Evolutionary conservation across 1,139 yeast species (phyloP), one percentile per base, ranked within the genome.

Genomic region (Geotrichum restrictum): DNA sequence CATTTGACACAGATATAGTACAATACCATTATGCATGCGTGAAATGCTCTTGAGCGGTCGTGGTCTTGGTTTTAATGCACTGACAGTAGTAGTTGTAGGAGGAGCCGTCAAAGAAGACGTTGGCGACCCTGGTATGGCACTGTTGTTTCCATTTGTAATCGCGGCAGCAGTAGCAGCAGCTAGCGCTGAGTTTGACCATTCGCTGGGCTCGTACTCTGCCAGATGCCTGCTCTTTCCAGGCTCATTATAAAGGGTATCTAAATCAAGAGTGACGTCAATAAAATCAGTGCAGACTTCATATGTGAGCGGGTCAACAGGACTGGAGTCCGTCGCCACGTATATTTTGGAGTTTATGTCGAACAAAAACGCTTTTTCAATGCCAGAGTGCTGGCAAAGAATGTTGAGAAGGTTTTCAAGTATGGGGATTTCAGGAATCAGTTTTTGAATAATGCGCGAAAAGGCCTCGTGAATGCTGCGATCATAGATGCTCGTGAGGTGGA

Each of bases 261-360:
- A 72, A 64, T 93, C 98, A 37, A 89, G 84, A 2, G 97, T 85
- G 18, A 93, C 94, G 67, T 93, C 98, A 52, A 93, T 91, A 64
- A 91, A 93, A 64, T 93, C 98, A 0, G 97, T 95, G 69, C 98
- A 93, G 1, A 91, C 95, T 68, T 93, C 98, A 67, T 93, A 93
- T 0, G 95, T 87, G 63, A 89, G 96, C 31, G 89, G 87, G 69
- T 93, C 98, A 32, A 91, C 96, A 0, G 98, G 97, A 1, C 93
- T 83, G 0, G 96, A 86, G 68, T 93, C 98, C 0, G 98, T 93
- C 2, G 98, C 97, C 45, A 93, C 91, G 66, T 93, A 93, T 31
- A 93, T 87, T 69, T 93, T 93, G n/a, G 96, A 85, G 64, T 87
- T 87, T 36, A 91, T 82, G 66, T 93, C 98, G 64, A 94, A 91